These are phyloP conservation scores for Rhynchospora tenuis DNA, from an alignment of 176 grass and related monocot species.

Conservation along the genomic window DNA sequence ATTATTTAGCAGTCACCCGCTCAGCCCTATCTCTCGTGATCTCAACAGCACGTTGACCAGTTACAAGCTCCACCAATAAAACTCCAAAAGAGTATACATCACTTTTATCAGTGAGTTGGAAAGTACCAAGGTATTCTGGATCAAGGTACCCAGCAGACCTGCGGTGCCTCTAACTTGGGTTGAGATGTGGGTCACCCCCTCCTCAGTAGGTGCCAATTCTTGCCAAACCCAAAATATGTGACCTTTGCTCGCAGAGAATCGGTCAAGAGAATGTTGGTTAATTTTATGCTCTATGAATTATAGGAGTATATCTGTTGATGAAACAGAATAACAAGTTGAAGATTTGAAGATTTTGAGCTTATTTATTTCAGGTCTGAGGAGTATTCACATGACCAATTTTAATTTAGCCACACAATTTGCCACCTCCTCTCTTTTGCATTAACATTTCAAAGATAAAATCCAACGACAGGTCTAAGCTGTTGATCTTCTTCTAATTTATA, in stretches of 20 bases:
- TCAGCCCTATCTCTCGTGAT: slow-evolving; percentile 40
- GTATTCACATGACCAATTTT: not conserved
- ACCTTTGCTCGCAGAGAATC: slow-evolving; percentile 48
- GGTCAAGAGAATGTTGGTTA: slow-evolving; percentile 65
- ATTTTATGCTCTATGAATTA: slow-evolving; percentile 86
- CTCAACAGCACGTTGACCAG: slow-evolving; percentile 54
- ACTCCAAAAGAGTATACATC: slow-evolving; percentile 76
- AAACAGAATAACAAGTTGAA: not conserved
- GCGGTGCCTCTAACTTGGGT: slow-evolving; percentile 82
- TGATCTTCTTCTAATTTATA: too few species aligned
- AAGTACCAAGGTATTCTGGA: slow-evolving; percentile 64
- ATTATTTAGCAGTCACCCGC: slow-evolving; percentile 68
- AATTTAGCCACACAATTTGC: not conserved
- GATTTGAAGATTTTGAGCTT: not conserved
- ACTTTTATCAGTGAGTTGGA: slow-evolving; percentile 65
- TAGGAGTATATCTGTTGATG: slow-evolving; percentile 53
- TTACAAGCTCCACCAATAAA: slow-evolving; percentile 55
- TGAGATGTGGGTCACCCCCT: slow-evolving; percentile 33
- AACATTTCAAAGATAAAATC: not conserved
- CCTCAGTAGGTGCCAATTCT: slow-evolving; percentile 44
- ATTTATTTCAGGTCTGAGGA: not conserved
- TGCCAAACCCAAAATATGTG: slow-evolving; percentile 67
- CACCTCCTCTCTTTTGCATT: not conserved
- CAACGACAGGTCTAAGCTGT: not conserved
- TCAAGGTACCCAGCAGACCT: slow-evolving; percentile 71